Base-by-base conservation (phyloP, 2,329 filamentous ascomycete species). In the Colletotrichum sp. region DNA sequence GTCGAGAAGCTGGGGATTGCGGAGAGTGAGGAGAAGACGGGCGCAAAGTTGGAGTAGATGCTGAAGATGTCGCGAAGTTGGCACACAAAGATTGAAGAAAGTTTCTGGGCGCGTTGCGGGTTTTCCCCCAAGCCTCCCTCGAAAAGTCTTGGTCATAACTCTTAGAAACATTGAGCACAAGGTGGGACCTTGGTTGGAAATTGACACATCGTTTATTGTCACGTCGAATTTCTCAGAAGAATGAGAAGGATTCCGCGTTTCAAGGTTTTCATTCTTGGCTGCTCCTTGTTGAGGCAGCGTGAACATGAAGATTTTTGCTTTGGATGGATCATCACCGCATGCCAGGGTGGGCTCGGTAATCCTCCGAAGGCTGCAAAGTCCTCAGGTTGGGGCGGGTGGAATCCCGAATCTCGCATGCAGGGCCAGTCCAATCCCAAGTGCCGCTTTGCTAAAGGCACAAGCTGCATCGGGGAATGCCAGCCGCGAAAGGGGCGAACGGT, bases 171-270 rank as follows among this genome's bases (percentile, higher is more conserved):
- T 18, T 15, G 22, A 48, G 69, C 55, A 34, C 70, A 48, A 5
- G 64, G 73, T 73, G 73, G 70, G 39, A 55, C 64, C 73, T n/a
- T 69, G 70, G 8, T 22, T 24, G 59, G 48, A 8, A 30, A 26
- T 69, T 73, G 70, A 73, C 73, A 65, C 64, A 73, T 69, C 16
- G 32, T 75, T 68, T 30, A 52, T 22, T 36, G 64, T 73, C 64
- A 66, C 64, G 32, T 73, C 44, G 36, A 44, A 32, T 8, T 64
- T 24, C 34, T 64, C 62, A 44, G 62, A 64, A 64, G 16, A 32
- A 24, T 28, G 16, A 69, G 44, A 55, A 26, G 24, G 36, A 24
- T 57, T 57, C 32, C 8, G 63, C 55, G 73, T 69, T 68, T 73
- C 73, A 73, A 73, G 44, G 55, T 75, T 68, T 66, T 57, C 16